Evolutionary conservation across 768 basidiomycete species (phyloP).

Genomic region (Tremella yokohamensis): DNA sequence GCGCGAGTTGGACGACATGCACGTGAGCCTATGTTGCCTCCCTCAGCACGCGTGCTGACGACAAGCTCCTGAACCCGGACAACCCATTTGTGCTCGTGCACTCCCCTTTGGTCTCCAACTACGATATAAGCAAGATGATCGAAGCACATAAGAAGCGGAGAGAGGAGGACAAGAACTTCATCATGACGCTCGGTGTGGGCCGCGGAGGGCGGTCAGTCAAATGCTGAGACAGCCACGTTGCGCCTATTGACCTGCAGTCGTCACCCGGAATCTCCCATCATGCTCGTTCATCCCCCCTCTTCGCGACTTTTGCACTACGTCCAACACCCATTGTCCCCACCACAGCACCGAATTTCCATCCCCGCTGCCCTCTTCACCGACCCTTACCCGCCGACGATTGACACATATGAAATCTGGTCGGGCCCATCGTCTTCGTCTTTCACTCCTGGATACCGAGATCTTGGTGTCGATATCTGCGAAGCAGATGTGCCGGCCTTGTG

Average conservation of each 20-base stretch:
- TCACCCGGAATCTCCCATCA: slow-evolving; percentile 61
- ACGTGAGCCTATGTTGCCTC: slow-evolving; percentile 16
- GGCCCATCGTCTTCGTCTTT: slow-evolving; percentile 51
- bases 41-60: neutral
- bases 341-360: slow-evolving; percentile 28
- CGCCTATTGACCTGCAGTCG: slow-evolving; percentile 32
- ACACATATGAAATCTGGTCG: slow-evolving; percentile 80
- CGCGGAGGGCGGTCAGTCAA: slow-evolving; percentile 45
- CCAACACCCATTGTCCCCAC: slow-evolving; percentile 33
- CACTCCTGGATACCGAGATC: slow-evolving; percentile 43
- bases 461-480: slow-evolving; percentile 51
- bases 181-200: slow-evolving; percentile 78
- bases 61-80: slow-evolving; percentile 49
- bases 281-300: slow-evolving; percentile 47
- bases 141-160: slow-evolving; percentile 81
- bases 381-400: slow-evolving; percentile 63
- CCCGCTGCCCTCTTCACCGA: slow-evolving; percentile 58
- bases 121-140: slow-evolving; percentile 84
- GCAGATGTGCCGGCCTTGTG: slow-evolving; percentile 85
- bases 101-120: slow-evolving; percentile 71
- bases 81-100: slow-evolving; percentile 51
- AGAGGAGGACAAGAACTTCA: slow-evolving; percentile 82
- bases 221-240: slow-evolving; percentile 16
- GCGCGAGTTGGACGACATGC: slow-evolving; percentile 48
- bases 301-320: slow-evolving; percentile 44